phyloP scores from a whole-genome alignment of 352 stramenopile species.

The Peronosclerospora sorghi region DNA sequence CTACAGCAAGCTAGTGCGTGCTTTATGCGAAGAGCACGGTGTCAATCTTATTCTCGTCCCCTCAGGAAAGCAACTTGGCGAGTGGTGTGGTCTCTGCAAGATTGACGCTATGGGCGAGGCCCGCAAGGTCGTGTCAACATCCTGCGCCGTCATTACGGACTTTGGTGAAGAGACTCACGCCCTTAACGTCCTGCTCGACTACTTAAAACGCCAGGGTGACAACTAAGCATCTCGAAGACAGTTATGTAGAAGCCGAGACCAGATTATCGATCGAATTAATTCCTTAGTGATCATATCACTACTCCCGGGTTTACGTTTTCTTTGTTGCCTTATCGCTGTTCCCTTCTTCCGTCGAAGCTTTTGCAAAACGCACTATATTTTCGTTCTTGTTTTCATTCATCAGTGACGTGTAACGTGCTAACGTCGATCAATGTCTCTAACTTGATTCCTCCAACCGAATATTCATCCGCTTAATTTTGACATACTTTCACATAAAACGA shows the following conservation, averaged over 20 bases:
- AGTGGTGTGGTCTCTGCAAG: conserved; percentile 99
- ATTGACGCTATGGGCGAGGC: conserved; percentile 95
- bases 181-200: conserved; percentile 96
- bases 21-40: conserved; percentile 88
- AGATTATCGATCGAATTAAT: conserved; percentile 9
- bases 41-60: conserved; percentile 91
- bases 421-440: too few species aligned
- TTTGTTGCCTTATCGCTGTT: too few species aligned
- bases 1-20: conserved; percentile 99
- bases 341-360: too few species aligned
- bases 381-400: too few species aligned
- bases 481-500: too few species aligned
- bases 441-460: too few species aligned
- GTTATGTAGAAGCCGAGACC: conserved; percentile 19
- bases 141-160: conserved; percentile 97
- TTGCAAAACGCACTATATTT: too few species aligned
- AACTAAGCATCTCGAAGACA: conserved; percentile 43
- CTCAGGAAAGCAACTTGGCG: conserved; percentile 94
- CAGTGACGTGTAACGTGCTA: too few species aligned
- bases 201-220: conserved; percentile 94
- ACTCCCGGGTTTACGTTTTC: too few species aligned
- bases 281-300: conserved; percentile 19
- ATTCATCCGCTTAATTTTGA: too few species aligned
- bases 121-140: conserved; percentile 98
- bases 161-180: conserved; percentile 98